A percentile compares a stretch with the other conserved stretches of the same genome.
These are phyloP conservation scores for Limnomonas spitsbergensis DNA, from an alignment of 139 green algal genomes.

Conservation along the genomic window DNA sequence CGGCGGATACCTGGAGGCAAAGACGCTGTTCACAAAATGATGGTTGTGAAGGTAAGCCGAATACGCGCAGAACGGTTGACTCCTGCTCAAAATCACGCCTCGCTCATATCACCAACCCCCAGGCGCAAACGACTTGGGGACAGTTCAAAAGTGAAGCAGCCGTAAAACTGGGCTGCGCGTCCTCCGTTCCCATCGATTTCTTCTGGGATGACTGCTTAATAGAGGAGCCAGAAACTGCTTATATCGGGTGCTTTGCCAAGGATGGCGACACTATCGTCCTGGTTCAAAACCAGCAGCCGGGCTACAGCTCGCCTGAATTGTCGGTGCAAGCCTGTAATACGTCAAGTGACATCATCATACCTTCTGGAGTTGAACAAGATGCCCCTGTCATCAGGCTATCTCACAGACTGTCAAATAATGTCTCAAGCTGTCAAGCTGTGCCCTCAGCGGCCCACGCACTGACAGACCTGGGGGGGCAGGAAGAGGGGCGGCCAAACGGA, in stretches of 20 bases:
- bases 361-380: too few species aligned
- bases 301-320: too few species aligned
- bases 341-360: too few species aligned
- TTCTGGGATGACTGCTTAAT: background rate
- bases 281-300: too few species aligned
- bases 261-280: background rate
- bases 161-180: background rate
- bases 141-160: background rate
- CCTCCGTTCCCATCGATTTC: background rate
- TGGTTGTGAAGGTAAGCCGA: background rate
- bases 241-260: background rate
- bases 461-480: too few species aligned
- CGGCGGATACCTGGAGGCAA: background rate
- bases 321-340: too few species aligned
- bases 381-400: too few species aligned
- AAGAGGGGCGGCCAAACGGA: too few species aligned
- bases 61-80: too few species aligned
- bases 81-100: background rate
- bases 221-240: background rate
- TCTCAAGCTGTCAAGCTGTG: too few species aligned
- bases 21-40: background rate
- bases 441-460: too few species aligned
- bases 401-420: too few species aligned
- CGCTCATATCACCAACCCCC: background rate
- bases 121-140: background rate